Percentiles rank a stretch among this genome's conserved stretches.
These are phyloP conservation scores for Amanita molliuscula DNA, from an alignment of 768 basidiomycete species.

Conservation along the genomic window DNA sequence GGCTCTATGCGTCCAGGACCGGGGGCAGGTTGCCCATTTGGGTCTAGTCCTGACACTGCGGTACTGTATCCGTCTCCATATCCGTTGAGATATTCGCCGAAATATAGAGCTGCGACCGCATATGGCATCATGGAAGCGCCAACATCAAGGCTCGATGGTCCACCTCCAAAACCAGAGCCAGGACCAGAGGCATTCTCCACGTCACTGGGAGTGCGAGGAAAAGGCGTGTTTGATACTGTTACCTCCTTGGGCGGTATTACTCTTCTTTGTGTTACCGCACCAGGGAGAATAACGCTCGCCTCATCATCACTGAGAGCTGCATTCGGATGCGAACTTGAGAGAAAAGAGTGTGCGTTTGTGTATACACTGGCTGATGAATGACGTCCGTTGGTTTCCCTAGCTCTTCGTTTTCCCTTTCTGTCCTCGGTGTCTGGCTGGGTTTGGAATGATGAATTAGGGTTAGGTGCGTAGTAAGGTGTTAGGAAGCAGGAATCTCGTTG, in stretches of 20 bases:
- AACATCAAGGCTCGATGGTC: not conserved
- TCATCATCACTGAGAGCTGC: not conserved
- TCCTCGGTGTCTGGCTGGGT: not conserved
- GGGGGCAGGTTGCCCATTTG: not conserved
- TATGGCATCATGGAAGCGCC: conserved; percentile 14
- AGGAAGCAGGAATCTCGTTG: not conserved
- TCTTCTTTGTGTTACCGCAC: not conserved
- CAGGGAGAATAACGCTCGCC: conserved; percentile 4
- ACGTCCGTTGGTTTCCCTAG: not conserved
- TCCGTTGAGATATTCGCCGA: conserved; percentile 17
- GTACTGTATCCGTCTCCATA: conserved; percentile 15
- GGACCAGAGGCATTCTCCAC: not conserved
- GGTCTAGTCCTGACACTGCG: not conserved
- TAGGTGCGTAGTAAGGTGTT: conserved; percentile 2
- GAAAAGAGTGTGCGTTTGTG: not conserved
- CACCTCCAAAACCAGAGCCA: not conserved
- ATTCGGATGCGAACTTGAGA: not conserved
- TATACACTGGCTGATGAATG: conserved; percentile 5
- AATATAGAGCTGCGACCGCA: conserved; percentile 13
- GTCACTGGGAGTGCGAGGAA: not conserved
- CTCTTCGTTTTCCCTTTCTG: conserved; percentile 3
- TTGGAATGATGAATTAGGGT: not conserved
- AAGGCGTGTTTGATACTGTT: conserved; percentile 1
- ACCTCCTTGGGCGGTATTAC: conserved; percentile 5
- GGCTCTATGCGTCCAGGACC: not conserved